These are phyloP conservation scores for Dactylellina parvicollis DNA, from an alignment of 2,329 filamentous ascomycete genomes.

Conservation along the genomic window DNA sequence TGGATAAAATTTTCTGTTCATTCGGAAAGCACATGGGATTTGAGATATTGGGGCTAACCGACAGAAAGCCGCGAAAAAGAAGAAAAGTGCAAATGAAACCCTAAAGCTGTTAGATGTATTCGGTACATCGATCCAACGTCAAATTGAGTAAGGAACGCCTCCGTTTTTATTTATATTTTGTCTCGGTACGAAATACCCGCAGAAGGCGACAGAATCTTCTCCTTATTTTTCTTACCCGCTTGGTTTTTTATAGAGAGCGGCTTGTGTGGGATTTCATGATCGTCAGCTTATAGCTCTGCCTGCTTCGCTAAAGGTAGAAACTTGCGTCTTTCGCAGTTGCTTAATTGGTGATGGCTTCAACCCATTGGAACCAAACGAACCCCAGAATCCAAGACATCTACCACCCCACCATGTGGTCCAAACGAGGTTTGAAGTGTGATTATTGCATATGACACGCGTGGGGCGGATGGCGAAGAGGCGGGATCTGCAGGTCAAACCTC, in stretches of 20 bases:
- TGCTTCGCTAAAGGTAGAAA: conserved; percentile 41
- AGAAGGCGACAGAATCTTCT: background rate
- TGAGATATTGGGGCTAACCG: conserved; percentile 23
- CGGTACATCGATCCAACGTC: conserved; percentile 6
- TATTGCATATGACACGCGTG: conserved; percentile 41
- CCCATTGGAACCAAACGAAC: conserved; percentile 16
- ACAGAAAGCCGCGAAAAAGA: conserved; percentile 1
- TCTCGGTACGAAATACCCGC: conserved; percentile 31
- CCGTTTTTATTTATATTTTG: conserved; percentile 5
- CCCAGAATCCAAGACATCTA: conserved; percentile 48
- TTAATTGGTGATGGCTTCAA: conserved; percentile 45
- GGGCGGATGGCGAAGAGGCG: conserved; percentile 35
- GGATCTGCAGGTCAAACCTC: conserved; percentile 40
- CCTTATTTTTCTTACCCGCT: conserved; percentile 13
- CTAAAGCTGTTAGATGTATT: conserved; percentile 18
- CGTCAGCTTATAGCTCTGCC: conserved; percentile 49
- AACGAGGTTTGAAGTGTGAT: conserved; percentile 30
- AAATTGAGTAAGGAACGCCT: conserved; percentile 14
- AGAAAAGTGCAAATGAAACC: conserved; percentile 18
- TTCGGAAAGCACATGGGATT: conserved; percentile 43
- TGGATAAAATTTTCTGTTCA: conserved; percentile 1
- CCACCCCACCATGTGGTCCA: conserved; percentile 21
- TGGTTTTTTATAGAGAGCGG: conserved; percentile 5
- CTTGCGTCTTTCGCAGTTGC: conserved; percentile 42
- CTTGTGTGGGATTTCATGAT: conserved; percentile 26